Conservation (phyloP, 257 asterid genomes). For the Solanum corneliomulleri region DNA sequence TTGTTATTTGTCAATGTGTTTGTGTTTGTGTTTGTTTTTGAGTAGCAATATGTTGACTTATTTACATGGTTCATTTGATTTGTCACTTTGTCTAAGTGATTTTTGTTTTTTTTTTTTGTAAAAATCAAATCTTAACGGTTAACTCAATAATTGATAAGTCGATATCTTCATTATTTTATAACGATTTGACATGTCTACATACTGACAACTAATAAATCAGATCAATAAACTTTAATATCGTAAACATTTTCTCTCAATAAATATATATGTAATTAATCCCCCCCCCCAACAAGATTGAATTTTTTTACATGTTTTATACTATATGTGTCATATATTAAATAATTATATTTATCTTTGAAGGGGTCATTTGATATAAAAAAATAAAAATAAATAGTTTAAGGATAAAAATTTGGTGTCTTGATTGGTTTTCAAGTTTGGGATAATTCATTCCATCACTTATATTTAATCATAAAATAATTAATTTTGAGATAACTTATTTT, state of each 20-base stretch:
- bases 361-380: neutral
- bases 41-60: neutral
- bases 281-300: neutral
- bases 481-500: neutral
- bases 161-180: no score
- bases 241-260: neutral
- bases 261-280: no score
- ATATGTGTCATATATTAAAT: neutral
- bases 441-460: no score
- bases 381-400: no score
- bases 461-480: no score
- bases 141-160: neutral
- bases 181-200: no score
- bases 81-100: neutral
- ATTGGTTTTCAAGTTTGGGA: no score
- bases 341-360: neutral
- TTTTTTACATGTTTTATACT: neutral
- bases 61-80: no score
- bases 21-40: no score
- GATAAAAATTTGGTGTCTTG: neutral
- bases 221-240: no score
- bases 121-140: no score
- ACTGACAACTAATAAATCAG: neutral
- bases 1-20: neutral
- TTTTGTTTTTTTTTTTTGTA: no score